Evolutionary conservation across 2,329 filamentous ascomycete genomes (phyloP).

Genomic region (Cercospora nicotianae): DNA sequence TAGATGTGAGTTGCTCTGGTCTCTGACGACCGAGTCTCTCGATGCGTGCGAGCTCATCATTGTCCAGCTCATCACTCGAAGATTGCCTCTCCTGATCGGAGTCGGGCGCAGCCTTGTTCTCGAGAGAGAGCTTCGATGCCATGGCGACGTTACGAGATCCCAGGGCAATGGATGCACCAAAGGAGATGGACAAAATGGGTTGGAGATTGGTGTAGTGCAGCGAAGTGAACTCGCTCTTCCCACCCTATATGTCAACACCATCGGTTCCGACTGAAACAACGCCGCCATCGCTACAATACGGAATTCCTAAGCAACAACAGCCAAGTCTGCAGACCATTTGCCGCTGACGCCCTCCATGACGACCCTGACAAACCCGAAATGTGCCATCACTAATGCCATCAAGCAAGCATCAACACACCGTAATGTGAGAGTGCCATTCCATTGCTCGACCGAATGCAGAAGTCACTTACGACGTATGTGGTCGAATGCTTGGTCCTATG

Average conservation of each 20-base stretch:
- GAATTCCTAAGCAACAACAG: background rate
- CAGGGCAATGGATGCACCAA: background rate
- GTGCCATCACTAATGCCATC: background rate
- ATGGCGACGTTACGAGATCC: background rate
- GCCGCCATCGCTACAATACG: background rate
- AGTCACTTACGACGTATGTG: background rate
- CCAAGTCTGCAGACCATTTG: background rate
- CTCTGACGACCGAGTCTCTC: constrained; percentile 64
- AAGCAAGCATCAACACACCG: background rate
- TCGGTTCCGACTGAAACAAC: background rate
- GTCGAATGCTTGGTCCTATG: background rate
- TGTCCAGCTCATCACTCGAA: background rate
- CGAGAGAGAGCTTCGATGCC: background rate
- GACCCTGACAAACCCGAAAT: too few relatives aligned
- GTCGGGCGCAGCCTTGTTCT: background rate
- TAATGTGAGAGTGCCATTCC: background rate
- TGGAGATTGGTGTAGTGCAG: background rate
- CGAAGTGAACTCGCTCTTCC: background rate
- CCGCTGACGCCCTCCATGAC: background rate
- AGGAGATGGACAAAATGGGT: background rate
- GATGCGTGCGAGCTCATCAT: constrained; percentile 43
- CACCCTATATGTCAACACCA: background rate
- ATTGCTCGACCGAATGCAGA: background rate
- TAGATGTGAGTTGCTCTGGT: constrained; percentile 56
- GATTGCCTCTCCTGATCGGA: background rate